Base-by-base conservation (phyloP, 2,329 filamentous ascomycete species). In the Neofusicoccum ribis region DNA sequence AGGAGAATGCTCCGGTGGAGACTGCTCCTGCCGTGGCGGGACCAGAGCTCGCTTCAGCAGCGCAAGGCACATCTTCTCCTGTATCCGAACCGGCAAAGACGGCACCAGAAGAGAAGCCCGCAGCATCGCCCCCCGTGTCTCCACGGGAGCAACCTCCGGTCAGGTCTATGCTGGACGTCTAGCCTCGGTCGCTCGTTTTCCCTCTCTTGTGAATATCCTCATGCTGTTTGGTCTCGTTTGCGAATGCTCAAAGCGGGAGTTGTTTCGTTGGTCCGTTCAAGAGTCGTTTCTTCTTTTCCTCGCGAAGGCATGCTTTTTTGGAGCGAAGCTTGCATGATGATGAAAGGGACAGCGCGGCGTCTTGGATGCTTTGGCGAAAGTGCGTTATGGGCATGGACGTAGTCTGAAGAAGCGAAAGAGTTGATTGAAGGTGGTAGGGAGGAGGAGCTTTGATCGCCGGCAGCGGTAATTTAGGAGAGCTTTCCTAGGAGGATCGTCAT, bases 161-260 rank as follows among this genome's bases (percentile, higher is more conserved):
- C 46, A 27, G 63, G 20, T 65, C 63, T 23, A 65, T 65, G 63
- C 36, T 65, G 27, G 63, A 65, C 27, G 54, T 65, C 41, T 65
- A 41, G 27, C 43, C 41, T 17, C 43, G 36, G 15, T 27, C 27
- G 27, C 7, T 5, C 27, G 6, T 31, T 31, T 11, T 20, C n/a
- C 34, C 37, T 44, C 37, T 58, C 37, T 58, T 37, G 50, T 54
- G 50, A 54, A 54, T 54, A 54, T 54, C 3, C 50, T 39, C 34
- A 20, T 36, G 34, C 50, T 54, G 34, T 54, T 37, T 37, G 47
- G 47, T 20, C 14, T 37, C 20, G 14, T 52, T 52, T 14, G 52
- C 52, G 39, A 46, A 27, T 20, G 23, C 39, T 59, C 41, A 44
- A 17, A 46, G 50, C 47, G 20, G 12, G 20, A 31, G 41, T 52